Evolutionary conservation across 1,284 basidiomycete species (phyloP).

Genomic region (Meira nashicola): DNA sequence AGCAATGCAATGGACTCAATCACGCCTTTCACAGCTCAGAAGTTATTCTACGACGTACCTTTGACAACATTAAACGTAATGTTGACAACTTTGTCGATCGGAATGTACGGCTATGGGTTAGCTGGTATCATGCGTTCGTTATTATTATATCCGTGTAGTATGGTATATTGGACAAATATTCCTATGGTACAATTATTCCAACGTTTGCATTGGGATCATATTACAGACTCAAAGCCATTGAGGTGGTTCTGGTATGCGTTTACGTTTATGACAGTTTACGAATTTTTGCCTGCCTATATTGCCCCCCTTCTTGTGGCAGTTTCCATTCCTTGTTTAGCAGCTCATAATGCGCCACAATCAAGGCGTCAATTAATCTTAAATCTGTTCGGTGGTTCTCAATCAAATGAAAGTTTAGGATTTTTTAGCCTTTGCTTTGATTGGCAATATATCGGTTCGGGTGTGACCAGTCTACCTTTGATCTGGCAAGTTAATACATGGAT

Average conservation of each 20-base stretch:
- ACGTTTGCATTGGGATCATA: slow-evolving; percentile 46
- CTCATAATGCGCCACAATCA: slow-evolving; percentile 56
- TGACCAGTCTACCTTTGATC: slow-evolving; percentile 37
- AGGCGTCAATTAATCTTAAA: slow-evolving; percentile 13
- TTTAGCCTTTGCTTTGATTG: slow-evolving; percentile 27
- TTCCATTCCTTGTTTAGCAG: slow-evolving; percentile 56
- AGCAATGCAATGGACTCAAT: slow-evolving; percentile 15
- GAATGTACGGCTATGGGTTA: slow-evolving; percentile 65
- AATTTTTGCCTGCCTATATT: slow-evolving; percentile 57
- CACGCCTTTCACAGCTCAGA: slow-evolving; percentile 21
- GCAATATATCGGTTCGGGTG: slow-evolving; percentile 43
- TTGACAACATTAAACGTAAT: slow-evolving; percentile 58
- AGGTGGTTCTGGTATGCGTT: slow-evolving; percentile 61
- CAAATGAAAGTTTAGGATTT: slow-evolving; percentile 46
- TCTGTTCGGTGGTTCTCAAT: slow-evolving; percentile 13
- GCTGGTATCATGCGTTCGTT: slow-evolving; percentile 47
- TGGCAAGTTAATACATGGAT: slow-evolving; percentile 42
- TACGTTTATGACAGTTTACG: slow-evolving; percentile 19
- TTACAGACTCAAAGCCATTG: slow-evolving; percentile 58
- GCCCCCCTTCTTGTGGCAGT: slow-evolving; percentile 46
- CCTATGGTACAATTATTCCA: slow-evolving; percentile 44
- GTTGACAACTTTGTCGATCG: slow-evolving; percentile 64
- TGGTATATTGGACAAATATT: slow-evolving; percentile 53
- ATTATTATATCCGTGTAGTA: slow-evolving; percentile 24
- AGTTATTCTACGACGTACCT: slow-evolving; percentile 26